Evolutionary conservation across 2,329 filamentous ascomycete genomes (phyloP).

Genomic region (Sporothrix protearum): DNA sequence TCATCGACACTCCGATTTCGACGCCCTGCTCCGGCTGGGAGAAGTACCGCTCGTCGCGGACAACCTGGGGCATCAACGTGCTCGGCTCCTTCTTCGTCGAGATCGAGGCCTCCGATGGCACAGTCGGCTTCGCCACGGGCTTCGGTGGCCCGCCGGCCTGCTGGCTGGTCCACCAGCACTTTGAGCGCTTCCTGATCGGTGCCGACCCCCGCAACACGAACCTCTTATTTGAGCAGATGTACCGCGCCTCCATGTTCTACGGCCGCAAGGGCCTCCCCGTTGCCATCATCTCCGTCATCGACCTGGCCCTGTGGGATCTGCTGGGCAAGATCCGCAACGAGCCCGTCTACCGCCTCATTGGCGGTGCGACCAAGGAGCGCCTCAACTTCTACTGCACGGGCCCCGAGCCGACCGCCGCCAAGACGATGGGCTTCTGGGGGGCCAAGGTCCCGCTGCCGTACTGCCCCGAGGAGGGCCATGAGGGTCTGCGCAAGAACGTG

Average conservation of each 20-base stretch:
- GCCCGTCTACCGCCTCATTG: slow-evolving; percentile 91
- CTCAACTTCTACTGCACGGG: slow-evolving; percentile 95
- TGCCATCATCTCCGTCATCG: slow-evolving; percentile 90
- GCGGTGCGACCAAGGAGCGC: slow-evolving; percentile 78
- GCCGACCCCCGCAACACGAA: slow-evolving; percentile 89
- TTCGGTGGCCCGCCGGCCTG: slow-evolving; percentile 92
- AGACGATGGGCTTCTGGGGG: slow-evolving; percentile 83
- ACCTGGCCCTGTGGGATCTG: slow-evolving; percentile 89
- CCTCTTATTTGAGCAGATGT: slow-evolving; percentile 94
- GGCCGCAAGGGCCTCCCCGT: slow-evolving; percentile 87
- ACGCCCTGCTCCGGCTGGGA: slow-evolving; percentile 90
- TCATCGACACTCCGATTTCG: slow-evolving; percentile 87
- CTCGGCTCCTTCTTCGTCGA: slow-evolving; percentile 89
- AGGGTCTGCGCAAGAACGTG: slow-evolving; percentile 81
- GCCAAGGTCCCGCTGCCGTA: slow-evolving; percentile 88
- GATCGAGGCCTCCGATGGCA: slow-evolving; percentile 83
- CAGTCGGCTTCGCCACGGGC: slow-evolving; percentile 89
- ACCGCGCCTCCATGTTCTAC: slow-evolving; percentile 93
- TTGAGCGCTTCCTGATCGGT: slow-evolving; percentile 85
- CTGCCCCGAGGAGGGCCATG: slow-evolving; percentile 80
- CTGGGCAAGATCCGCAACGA: slow-evolving; percentile 87
- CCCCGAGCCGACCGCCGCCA: slow-evolving; percentile 74
- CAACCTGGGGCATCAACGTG: slow-evolving; percentile 94
- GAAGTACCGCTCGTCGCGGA: slow-evolving; percentile 80
- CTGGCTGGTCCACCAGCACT: slow-evolving; percentile 91